These are phyloP conservation scores for Phytophthora foliorum DNA, from an alignment of 352 stramenopile genomes.

Conservation along the genomic window DNA sequence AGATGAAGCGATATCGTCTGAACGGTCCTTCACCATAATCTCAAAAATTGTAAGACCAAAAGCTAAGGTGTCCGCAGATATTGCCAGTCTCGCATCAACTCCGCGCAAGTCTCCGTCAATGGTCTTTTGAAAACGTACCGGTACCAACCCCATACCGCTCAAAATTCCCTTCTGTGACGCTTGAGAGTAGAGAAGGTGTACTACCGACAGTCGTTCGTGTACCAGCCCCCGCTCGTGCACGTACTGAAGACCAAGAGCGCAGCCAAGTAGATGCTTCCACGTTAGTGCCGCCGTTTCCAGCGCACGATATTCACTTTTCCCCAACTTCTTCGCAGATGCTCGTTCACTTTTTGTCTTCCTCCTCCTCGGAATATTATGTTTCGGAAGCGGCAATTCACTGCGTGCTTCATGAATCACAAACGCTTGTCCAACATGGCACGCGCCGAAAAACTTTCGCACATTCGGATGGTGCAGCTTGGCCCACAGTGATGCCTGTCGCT, in stretches of 20 bases:
- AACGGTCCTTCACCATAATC: conserved; percentile 8
- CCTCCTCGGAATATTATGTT: conserved; percentile 6
- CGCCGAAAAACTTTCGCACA: conserved; percentile 35
- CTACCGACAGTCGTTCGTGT: conserved; percentile 14
- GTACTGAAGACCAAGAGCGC: conserved; percentile 20
- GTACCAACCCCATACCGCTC: conserved; percentile 18
- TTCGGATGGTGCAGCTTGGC: conserved; percentile 38
- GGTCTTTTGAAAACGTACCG: not conserved
- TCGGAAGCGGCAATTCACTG: conserved; percentile 19
- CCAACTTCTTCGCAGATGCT: not conserved
- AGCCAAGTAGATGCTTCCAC: conserved; percentile 20
- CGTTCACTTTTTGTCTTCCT: conserved; percentile 10
- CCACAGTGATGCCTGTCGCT: conserved; percentile 21
- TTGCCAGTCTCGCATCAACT: not conserved
- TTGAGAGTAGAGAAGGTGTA: conserved; percentile 13
- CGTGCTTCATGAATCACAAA: conserved; percentile 32
- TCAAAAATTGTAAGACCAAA: conserved; percentile 22
- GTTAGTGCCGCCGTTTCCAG: conserved; percentile 4
- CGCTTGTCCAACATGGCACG: conserved; percentile 33
- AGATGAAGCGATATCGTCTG: not conserved
- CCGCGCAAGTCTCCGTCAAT: not conserved
- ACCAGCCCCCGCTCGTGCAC: conserved; percentile 25
- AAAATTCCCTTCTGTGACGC: conserved; percentile 23
- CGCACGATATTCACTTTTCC: conserved; percentile 4
- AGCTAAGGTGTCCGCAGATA: conserved; percentile 16